These are phyloP conservation scores for Albizia julibrissin DNA, from an alignment of 306 rosid genomes.

Conservation along the genomic window DNA sequence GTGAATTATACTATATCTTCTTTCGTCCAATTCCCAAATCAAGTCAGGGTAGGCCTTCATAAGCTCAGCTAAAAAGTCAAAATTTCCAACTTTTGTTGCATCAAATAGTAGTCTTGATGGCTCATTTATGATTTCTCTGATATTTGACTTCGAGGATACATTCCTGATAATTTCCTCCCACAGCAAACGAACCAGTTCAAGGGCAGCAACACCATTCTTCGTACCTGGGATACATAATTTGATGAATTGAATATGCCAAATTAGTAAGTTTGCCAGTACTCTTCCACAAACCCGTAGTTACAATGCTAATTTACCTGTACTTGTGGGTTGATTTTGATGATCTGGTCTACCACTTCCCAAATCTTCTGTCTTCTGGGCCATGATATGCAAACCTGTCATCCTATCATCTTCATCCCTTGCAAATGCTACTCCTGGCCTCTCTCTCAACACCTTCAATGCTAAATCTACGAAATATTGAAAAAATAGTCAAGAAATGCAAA, in stretches of 20 bases:
- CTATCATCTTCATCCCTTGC: too few species aligned
- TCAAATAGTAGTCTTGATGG: conserved; percentile 30
- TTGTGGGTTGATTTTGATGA: background rate
- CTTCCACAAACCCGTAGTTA: too few species aligned
- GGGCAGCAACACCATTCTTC: conserved; percentile 2
- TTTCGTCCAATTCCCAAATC: conserved; percentile 20
- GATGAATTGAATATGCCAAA: background rate
- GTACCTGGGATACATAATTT: conserved; percentile 14
- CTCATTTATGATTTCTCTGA: background rate
- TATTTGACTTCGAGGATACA: background rate
- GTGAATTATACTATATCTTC: background rate
- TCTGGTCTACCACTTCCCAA: background rate
- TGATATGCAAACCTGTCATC: conserved; percentile 25
- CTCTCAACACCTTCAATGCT: too few species aligned
- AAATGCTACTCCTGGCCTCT: too few species aligned
- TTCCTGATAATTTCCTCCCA: background rate
- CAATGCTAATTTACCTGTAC: background rate
- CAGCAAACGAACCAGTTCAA: conserved; percentile 22
- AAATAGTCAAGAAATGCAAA: too few species aligned
- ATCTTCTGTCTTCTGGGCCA: conserved; percentile 27
- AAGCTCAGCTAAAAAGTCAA: conserved; percentile 40
- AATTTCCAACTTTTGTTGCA: conserved; percentile 42
- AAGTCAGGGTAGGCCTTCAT: conserved; percentile 16
- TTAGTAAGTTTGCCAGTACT: too few species aligned
- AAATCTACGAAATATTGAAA: too few species aligned